These are phyloP conservation scores for Trichoderma cornu-damae DNA, from an alignment of 2,329 filamentous ascomycete species.

Conservation along the genomic window DNA sequence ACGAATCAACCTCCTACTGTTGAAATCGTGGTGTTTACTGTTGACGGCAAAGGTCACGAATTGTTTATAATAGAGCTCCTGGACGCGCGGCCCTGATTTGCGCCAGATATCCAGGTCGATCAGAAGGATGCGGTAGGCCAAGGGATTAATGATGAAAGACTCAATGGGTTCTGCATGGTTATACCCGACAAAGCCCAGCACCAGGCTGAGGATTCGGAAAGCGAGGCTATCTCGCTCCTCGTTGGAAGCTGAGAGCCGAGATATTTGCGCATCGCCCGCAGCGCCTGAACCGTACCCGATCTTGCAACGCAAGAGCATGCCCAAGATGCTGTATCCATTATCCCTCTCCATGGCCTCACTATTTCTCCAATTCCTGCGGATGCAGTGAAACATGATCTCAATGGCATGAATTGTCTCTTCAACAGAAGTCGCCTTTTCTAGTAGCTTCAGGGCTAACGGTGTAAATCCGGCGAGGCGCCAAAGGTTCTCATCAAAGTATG, in stretches of 20 bases:
- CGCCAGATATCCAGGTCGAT: constrained; percentile 95
- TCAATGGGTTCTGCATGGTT: constrained; percentile 72
- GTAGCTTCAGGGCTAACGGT: constrained; percentile 74
- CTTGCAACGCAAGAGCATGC: constrained; percentile 77
- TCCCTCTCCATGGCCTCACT: constrained; percentile 97
- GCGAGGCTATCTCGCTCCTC: constrained; percentile 52
- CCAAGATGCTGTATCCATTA: constrained; percentile 85
- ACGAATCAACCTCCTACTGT: constrained; percentile 74
- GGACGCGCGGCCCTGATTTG: constrained; percentile 67
- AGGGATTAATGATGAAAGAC: constrained; percentile 90
- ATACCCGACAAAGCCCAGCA: constrained; percentile 86
- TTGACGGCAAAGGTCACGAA: constrained; percentile 83
- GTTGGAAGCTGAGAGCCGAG: constrained; percentile 42
- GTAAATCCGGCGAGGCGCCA: constrained; percentile 93
- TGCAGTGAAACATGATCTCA: constrained; percentile 77
- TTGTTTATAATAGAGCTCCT: constrained; percentile 88
- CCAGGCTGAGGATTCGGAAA: constrained; percentile 65
- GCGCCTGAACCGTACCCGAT: constrained; percentile 50
- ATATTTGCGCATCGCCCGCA: constrained; percentile 28
- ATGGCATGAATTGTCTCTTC: constrained; percentile 71
- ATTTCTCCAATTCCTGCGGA: constrained; percentile 91
- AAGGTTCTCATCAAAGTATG: constrained; percentile 81
- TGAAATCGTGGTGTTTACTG: constrained; percentile 90
- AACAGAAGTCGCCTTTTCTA: constrained; percentile 68
- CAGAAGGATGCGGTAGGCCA: constrained; percentile 86